Base-by-base conservation (phyloP, 371 early-diverging fungal genomes). In the Paraphysoderma sedebokerense region DNA sequence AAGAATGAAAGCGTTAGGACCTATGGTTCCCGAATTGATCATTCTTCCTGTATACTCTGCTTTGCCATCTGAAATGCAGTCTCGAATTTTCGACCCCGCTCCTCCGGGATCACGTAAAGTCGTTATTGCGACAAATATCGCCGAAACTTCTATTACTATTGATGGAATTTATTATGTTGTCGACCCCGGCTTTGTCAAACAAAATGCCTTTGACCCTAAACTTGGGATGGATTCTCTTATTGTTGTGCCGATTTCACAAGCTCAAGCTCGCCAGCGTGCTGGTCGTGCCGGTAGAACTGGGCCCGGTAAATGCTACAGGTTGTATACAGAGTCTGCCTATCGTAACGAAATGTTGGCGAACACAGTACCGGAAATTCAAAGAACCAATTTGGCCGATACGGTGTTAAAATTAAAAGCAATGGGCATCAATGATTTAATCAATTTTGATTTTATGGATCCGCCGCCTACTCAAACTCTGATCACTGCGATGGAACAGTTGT, bases 141-240 rank as follows among this genome's bases (percentile, higher is more conserved):
- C 97, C 22, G 99, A 99, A 61, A 98, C 98, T 0, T 92, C 92
- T n/a, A 82, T 98, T 46, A 99, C 99, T 1, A 96, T 99, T 54
- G 95, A 97, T 51, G 92, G 96, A 32, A 87, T 99, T 46, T 89
- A 81, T 52, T 98, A 96, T 57, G 98, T 98, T 13, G 77, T 98
- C 13, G 99, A 98, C 58, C 87, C 89, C 33, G 98, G 98, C 6
- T 89, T 96, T 59, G 91, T 88, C 46, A 99, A 99, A 65, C 91
- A 88, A 55, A 97, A 84, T 60, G 82, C 82, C n/a, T 89, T 85
- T 66, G 89, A 91, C 57, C 78, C 95, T 33, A 91, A 87, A 53
- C 68, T 87, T 5, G 91, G 95, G 46, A 87, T 96, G 81, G 96
- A 93, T 55, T 87, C 87, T 17, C 66, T 97, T 47, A 76, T 87